A percentile compares a stretch with the other conserved stretches of the same genome.
phyloP scores from a whole-genome alignment of 2,329 filamentous ascomycete genomes.

The Pseudocercospora ulei region DNA sequence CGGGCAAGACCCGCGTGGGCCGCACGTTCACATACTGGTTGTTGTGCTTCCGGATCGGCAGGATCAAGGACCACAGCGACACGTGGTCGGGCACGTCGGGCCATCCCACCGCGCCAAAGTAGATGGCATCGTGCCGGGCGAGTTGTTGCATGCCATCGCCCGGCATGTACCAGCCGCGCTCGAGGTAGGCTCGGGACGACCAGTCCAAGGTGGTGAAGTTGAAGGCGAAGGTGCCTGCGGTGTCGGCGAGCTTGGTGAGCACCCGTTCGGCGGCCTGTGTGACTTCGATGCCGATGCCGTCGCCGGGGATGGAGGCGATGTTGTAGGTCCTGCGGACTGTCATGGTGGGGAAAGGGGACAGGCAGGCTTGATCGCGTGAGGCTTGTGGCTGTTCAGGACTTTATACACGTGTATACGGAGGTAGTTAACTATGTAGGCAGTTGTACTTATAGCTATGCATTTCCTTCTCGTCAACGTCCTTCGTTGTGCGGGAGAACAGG shows the following conservation, averaged over 20 bases:
- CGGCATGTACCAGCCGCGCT: constrained; percentile 47
- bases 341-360: too few relatives aligned
- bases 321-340: constrained; percentile 19
- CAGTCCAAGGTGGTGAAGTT: constrained; percentile 47
- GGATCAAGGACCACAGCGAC: constrained; percentile 56
- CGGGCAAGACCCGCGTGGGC: constrained; percentile 41
- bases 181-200: constrained; percentile 42
- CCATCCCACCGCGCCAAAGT: constrained; percentile 53
- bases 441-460: too few relatives aligned
- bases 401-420: too few relatives aligned
- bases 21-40: constrained; percentile 62
- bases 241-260: constrained; percentile 40
- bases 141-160: constrained; percentile 44
- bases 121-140: constrained; percentile 46
- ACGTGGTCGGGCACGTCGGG: constrained; percentile 57
- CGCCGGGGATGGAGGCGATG: constrained; percentile 45
- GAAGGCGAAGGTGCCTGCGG: constrained; percentile 41
- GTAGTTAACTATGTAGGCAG: too few relatives aligned
- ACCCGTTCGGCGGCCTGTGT: constrained; percentile 47
- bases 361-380: too few relatives aligned
- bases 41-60: constrained; percentile 57
- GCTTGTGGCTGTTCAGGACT: too few relatives aligned
- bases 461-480: too few relatives aligned
- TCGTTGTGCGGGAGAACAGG: too few relatives aligned
- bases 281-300: constrained; percentile 57